Evolutionary conservation across 495 filamentous ascomycete genomes (phyloP), one percentile per base, ranked within the genome.

Genomic region (Penicillium tannophilum): DNA sequence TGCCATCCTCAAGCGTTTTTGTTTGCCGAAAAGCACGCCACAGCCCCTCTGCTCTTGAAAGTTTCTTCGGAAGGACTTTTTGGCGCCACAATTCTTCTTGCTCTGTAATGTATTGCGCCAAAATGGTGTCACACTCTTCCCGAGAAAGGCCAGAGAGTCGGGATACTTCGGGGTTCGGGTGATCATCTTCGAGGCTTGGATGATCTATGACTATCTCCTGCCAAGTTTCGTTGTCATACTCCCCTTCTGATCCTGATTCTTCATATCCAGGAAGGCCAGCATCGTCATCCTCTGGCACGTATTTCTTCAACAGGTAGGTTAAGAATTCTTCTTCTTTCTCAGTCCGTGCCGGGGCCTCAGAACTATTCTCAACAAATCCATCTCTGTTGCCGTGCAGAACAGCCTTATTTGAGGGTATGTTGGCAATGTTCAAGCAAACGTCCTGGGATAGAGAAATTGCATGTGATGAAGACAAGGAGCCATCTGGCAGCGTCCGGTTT

Each of bases 261-360:
- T 88, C 89, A 61, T 84, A 88, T 0, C 80, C 5, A 12, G 92
- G 86, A 4, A 89, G 72, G 17, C 80, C 56, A 12, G 83, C 69
- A 11, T 84, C 74, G 12, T 86, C 83, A 26, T 71, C 69, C 35
- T 72, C 59, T 8, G 52, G 70, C 17, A 74, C 73, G 62, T 84
- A 82, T 46, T 80, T 84, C 12, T 79, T 48, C 3, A 86, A 57
- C 28, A 76, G 72, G 47, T 72, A 24, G 7, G 43, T 45, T 23
- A 44, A 49, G 4, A 61, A 59, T 0, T 41, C 47, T 4, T 61
- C 30, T 9, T 57, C 41, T 17, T 36, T 36, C 12, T 36, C 20
- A 33, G 48, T 33, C 8, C 48, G 48, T 10, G 46, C 14, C 46
- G 9, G 42, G 7, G 3, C 10, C 33, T 36, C 10, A 2, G 4